Base-by-base conservation (phyloP, 2,329 filamentous ascomycete species). In the Peltaster fructicola region DNA sequence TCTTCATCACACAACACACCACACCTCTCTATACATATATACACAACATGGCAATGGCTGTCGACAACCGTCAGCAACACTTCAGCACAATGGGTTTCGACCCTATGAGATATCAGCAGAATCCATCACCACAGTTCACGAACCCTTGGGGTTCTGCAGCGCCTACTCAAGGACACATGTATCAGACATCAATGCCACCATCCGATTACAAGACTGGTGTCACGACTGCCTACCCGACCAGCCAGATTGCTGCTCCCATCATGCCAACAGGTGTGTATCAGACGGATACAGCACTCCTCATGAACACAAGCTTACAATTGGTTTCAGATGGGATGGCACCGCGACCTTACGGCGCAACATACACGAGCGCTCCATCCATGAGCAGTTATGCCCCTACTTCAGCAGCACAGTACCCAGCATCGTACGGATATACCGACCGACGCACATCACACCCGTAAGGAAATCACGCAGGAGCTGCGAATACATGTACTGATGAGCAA, bases 41-140 rank as follows among this genome's bases (percentile, higher is more conserved):
- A n/a, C n/a, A n/a, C n/a, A n/a, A n/a, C n/a, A 92, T 92, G 82
- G 88, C 81, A 59, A 91, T 92, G 81, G 79, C 84, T 54, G 70
- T 92, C 61, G 81, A 92, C 59, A 71, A 72, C 46, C 78, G 82
- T 53, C 81, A 85, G 58, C 79, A 61, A 39, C 78, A 58, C 22
- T 52, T 79, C 76, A 58, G 78, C 67, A 68, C 65, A 50, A 65
- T 91, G 59, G 71, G 69, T 53, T 88, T 85, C 61, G 79, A 85
- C 51, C 64, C 69, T 51, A 72, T 82, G 63, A 71, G 77, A 40
- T 81, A 79, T 54, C 51, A 54, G 38, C 54, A n/a, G n/a, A n/a
- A n/a, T n/a, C n/a, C n/a, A n/a, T n/a, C 61, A 31, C 70, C 77
- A 36, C 76, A 88, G 37, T 93, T 93, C 59, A 82, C 76, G 44